Conservation (phyloP, 2,329 filamentous ascomycete genomes). For the Diaporthe ampelina region DNA sequence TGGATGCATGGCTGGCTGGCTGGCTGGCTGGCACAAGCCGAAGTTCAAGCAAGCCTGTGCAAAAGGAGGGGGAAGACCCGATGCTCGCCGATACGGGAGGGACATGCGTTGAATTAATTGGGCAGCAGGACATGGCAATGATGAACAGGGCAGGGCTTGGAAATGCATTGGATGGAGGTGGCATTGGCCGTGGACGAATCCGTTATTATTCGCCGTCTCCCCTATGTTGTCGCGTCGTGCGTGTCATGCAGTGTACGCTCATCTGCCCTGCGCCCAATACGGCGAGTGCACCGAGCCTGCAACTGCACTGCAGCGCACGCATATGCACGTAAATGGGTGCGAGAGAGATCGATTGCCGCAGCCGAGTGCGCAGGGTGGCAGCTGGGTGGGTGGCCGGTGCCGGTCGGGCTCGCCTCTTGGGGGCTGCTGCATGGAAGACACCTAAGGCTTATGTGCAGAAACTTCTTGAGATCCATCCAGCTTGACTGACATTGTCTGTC, state of each 20-base stretch:
- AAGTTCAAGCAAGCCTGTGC: conserved; percentile 21
- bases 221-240: conserved; percentile 10
- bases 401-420: neutral
- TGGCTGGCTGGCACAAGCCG: conserved; percentile 14
- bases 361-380: neutral
- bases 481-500: neutral
- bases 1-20: conserved; percentile 4
- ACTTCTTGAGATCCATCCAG: neutral
- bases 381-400: conserved; percentile 12
- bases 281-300: neutral
- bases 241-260: conserved; percentile 13
- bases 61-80: neutral
- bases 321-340: neutral
- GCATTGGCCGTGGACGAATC: conserved; percentile 15
- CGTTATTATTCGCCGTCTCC: neutral
- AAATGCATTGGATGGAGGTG: conserved; percentile 22
- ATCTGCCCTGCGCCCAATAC: conserved; percentile 19
- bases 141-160: conserved; percentile 11
- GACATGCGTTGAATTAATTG: conserved; percentile 20
- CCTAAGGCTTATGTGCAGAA: neutral
- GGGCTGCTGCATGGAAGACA: conserved; percentile 18
- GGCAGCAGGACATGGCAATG: conserved; percentile 26
- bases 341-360: conserved; percentile 2
- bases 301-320: conserved; percentile 16
- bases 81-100: conserved; percentile 26